A percentile compares a stretch with the other conserved stretches of the same genome.
These are phyloP conservation scores for Fusarium pilosicola DNA, from an alignment of 2,329 filamentous ascomycete genomes.

Conservation along the genomic window DNA sequence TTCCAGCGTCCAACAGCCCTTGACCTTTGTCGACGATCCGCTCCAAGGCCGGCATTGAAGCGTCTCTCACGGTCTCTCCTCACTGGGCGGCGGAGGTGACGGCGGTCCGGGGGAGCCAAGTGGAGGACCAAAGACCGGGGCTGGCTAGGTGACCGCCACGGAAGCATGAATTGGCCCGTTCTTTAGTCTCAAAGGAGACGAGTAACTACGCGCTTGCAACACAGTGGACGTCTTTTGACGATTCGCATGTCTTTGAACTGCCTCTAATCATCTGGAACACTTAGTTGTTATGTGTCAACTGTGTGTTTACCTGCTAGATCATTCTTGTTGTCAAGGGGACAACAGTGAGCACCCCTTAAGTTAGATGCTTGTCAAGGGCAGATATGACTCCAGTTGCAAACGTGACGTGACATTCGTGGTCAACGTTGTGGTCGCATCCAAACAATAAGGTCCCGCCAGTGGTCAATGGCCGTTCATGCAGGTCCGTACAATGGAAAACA, in stretches of 20 bases:
- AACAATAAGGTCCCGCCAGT: not conserved
- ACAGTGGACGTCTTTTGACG: slow-evolving; percentile 14
- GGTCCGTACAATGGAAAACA: not conserved
- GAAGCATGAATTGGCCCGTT: slow-evolving; percentile 26
- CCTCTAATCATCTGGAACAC: slow-evolving; percentile 7
- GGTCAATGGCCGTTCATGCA: slow-evolving; percentile 1
- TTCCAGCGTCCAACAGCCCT: slow-evolving; percentile 25
- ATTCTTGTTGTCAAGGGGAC: slow-evolving; percentile 32
- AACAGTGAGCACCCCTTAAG: not conserved
- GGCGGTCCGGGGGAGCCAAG: slow-evolving; percentile 21
- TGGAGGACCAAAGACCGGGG: slow-evolving; percentile 16
- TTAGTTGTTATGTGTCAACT: not conserved
- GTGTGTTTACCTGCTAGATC: slow-evolving; percentile 5
- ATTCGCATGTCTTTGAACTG: not conserved
- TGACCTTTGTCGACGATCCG: slow-evolving; percentile 23
- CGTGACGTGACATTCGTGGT: slow-evolving; percentile 7
- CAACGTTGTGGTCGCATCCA: slow-evolving; percentile 6
- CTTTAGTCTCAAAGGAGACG: slow-evolving; percentile 25
- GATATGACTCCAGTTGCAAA: not conserved
- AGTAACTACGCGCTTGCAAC: slow-evolving; percentile 19
- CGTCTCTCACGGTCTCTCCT: slow-evolving; percentile 1
- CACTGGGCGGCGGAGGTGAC: slow-evolving; percentile 16
- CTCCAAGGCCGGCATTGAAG: slow-evolving; percentile 23
- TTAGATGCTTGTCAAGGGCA: not conserved
- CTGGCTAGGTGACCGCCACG: slow-evolving; percentile 29